Percentiles rank a stretch among this genome's conserved stretches.
Evolutionary conservation across 345 rosid genomes (phyloP).

Genomic region (Linum usitatissimum): DNA sequence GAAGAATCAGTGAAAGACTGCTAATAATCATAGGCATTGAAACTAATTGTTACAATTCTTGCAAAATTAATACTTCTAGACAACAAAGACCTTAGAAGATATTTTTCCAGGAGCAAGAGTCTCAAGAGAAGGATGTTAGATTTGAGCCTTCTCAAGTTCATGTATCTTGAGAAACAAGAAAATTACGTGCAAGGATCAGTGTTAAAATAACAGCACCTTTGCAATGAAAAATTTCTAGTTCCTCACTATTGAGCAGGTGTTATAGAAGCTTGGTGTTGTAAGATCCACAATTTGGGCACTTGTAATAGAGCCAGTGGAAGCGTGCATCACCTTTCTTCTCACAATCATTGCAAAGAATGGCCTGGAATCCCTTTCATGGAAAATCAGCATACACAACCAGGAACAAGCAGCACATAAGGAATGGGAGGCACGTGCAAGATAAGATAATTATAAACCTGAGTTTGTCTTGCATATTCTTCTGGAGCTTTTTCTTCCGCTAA

Average conservation of each 20-base stretch:
- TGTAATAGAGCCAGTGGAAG: constrained; percentile 61
- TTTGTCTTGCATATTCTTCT: constrained; percentile 43
- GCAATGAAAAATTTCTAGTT: not conserved
- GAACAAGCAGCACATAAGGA: not conserved
- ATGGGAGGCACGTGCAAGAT: not conserved
- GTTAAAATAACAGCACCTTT: no score
- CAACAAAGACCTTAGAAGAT: not conserved
- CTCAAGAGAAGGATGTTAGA: not conserved
- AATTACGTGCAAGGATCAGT: not conserved
- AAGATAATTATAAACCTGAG: constrained; percentile 44
- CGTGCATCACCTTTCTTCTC: constrained; percentile 50
- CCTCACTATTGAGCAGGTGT: constrained; percentile 6
- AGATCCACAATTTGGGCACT: constrained; percentile 38
- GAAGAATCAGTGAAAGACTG: not conserved
- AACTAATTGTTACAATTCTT: not conserved
- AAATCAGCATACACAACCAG: not conserved
- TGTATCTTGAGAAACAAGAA: not conserved
- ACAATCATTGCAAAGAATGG: constrained; percentile 60
- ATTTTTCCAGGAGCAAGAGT: not conserved
- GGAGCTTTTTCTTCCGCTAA: constrained; percentile 64
- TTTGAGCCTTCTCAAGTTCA: not conserved
- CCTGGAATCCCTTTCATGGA: constrained; percentile 24
- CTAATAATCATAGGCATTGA: not conserved
- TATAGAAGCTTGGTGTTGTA: constrained; percentile 16
- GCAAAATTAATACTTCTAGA: not conserved